Percentiles rank a stretch among this genome's conserved stretches.
phyloP scores from a whole-genome alignment of 192 early-diverging fungal species.

The Backusella macrospora region DNA sequence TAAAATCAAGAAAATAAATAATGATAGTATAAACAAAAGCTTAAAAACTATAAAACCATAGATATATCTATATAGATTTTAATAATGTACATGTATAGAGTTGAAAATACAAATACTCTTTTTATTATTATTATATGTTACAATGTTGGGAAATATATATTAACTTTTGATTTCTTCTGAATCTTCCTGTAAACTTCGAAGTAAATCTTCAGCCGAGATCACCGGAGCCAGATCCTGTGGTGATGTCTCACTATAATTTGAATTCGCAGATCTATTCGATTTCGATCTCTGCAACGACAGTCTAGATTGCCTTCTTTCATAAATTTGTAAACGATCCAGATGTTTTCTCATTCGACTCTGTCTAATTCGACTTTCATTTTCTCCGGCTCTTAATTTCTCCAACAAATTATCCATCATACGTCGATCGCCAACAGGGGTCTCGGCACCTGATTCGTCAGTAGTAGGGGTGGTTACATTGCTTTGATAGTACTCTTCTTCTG shows the following conservation, averaged over 20 bases:
- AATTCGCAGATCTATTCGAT: background rate
- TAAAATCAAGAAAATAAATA: too few relatives aligned
- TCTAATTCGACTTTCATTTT: constrained; percentile 47
- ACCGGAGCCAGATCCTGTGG: background rate
- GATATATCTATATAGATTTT: too few relatives aligned
- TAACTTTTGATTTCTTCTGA: background rate
- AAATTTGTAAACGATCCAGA: background rate
- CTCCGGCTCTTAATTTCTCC: constrained; percentile 64
- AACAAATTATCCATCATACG: constrained; percentile 76
- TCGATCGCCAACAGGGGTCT: constrained; percentile 46
- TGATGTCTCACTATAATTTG: background rate
- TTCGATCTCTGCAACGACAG: background rate
- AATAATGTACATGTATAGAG: too few relatives aligned
- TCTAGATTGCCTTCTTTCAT: background rate
- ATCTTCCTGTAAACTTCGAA: constrained; percentile 16
- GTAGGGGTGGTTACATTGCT: constrained; percentile 12
- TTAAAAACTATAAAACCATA: too few relatives aligned
- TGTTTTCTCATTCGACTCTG: constrained; percentile 13
- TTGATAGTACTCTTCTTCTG: constrained; percentile 15
- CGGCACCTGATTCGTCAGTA: constrained; percentile 18
- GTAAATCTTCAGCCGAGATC: constrained; percentile 20
- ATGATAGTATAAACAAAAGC: too few relatives aligned
- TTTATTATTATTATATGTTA: background rate
- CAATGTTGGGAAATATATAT: too few relatives aligned
- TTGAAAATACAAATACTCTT: background rate